Conservation (phyloP, 352 stramenopile species). For the Thalassiosira exigua region DNA sequence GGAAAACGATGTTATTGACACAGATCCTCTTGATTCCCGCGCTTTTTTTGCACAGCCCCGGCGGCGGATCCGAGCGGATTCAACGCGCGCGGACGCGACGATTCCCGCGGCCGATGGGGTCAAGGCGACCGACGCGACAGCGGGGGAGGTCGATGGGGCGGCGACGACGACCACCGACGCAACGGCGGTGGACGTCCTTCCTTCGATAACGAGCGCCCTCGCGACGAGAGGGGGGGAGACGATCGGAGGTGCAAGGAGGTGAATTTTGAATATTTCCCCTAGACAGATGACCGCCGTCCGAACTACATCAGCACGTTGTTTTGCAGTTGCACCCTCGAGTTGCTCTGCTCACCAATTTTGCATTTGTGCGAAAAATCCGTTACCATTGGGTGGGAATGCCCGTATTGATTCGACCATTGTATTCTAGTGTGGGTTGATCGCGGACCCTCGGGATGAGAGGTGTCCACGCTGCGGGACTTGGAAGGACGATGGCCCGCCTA, state of each 20-base stretch:
- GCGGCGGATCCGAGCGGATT: not conserved
- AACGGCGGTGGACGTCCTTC: not conserved
- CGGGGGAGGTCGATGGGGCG: not conserved
- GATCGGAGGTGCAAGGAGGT: slow-evolving; percentile 32
- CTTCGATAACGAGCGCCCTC: not conserved
- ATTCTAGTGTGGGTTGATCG: slow-evolving; percentile 11
- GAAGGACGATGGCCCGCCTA: not conserved
- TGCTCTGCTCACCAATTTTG: slow-evolving; percentile 6
- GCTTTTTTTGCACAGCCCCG: too few species aligned
- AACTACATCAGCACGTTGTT: not conserved
- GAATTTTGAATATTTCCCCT: too few species aligned
- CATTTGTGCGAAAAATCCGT: not conserved
- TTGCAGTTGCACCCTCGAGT: slow-evolving; percentile 1
- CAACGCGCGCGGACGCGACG: not conserved
- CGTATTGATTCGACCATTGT: not conserved
- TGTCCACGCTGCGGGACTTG: slow-evolving; percentile 6
- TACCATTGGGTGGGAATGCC: not conserved
- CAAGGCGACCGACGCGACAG: not conserved
- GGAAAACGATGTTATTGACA: too few species aligned
- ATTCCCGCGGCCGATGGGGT: not conserved
- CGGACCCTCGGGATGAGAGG: slow-evolving; percentile 5
- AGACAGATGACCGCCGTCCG: not conserved
- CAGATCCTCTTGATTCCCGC: too few species aligned
- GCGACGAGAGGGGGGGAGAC: not conserved
- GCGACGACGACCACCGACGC: not conserved